These are phyloP conservation scores for Boletellus ananas DNA, from an alignment of 768 basidiomycete genomes.

Conservation along the genomic window DNA sequence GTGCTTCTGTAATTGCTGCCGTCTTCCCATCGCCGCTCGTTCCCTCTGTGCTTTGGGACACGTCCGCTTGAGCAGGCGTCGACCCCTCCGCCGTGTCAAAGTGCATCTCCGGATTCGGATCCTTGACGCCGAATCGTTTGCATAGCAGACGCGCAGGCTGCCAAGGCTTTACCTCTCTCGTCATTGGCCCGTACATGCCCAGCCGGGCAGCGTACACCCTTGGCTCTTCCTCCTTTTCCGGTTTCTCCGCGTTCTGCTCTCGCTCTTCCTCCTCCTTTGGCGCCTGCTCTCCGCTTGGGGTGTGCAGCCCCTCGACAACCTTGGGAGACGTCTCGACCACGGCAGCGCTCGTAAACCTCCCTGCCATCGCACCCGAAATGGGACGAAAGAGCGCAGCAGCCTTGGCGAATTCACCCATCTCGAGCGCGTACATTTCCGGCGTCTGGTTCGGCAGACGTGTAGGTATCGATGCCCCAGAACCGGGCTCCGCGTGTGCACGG, in stretches of 20 bases:
- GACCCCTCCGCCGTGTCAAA: constrained; percentile 29
- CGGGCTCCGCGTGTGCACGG: constrained; percentile 57
- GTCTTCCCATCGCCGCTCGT: neutral
- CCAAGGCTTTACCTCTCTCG: constrained; percentile 71
- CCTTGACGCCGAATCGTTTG: constrained; percentile 90
- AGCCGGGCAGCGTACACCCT: constrained; percentile 75
- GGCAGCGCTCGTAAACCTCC: constrained; percentile 83
- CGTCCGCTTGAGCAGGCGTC: constrained; percentile 17
- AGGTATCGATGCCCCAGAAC: constrained; percentile 44
- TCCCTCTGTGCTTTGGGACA: constrained; percentile 3
- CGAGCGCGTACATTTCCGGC: constrained; percentile 70
- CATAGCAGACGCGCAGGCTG: constrained; percentile 83
- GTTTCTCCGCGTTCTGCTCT: constrained; percentile 38
- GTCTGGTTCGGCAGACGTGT: constrained; percentile 54
- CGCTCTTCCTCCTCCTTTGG: constrained; percentile 38
- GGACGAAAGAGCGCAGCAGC: constrained; percentile 90
- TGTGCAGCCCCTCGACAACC: constrained; percentile 64
- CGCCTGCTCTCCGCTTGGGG: constrained; percentile 40
- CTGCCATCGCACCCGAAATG: constrained; percentile 87
- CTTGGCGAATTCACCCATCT: constrained; percentile 83
- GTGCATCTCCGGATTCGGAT: constrained; percentile 64
- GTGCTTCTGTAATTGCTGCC: neutral
- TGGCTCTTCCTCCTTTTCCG: constrained; percentile 62
- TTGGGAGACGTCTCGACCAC: constrained; percentile 65
- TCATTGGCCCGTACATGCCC: constrained; percentile 90